Evolutionary conservation across 176 grass and related monocot genomes (phyloP).

Genomic region (Zoysia japonica): DNA sequence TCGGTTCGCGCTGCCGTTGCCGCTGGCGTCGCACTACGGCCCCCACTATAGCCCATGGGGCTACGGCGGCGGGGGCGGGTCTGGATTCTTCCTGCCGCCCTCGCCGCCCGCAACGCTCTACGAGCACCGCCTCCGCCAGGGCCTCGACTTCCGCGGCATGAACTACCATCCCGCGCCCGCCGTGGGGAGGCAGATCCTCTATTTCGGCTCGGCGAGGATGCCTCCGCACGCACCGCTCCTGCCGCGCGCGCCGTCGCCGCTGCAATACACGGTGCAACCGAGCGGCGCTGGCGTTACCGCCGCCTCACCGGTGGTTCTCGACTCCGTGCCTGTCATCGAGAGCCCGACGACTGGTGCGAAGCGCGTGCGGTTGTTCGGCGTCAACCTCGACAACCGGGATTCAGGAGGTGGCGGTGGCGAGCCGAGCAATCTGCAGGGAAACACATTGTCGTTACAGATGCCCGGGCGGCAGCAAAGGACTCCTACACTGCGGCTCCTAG

Average conservation of each 20-base stretch:
- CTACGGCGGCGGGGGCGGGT: slow-evolving; percentile 12
- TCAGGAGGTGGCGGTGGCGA: slow-evolving; percentile 38
- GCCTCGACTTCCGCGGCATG: slow-evolving; percentile 46
- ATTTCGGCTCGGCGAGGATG: slow-evolving; percentile 45
- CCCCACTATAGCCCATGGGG: slow-evolving; percentile 47
- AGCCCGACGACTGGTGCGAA: slow-evolving; percentile 55
- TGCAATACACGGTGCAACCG: slow-evolving; percentile 50
- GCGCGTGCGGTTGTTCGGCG: slow-evolving; percentile 89
- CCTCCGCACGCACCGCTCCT: slow-evolving; percentile 40
- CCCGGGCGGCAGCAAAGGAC: slow-evolving; percentile 53
- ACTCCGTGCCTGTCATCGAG: slow-evolving; percentile 58
- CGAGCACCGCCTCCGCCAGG: slow-evolving; percentile 74
- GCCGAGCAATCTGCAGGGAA: slow-evolving; percentile 35
- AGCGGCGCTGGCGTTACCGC: slow-evolving; percentile 10
- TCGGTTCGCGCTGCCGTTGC: slow-evolving; percentile 41
- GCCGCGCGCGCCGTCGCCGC: slow-evolving; percentile 42
- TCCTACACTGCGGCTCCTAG: slow-evolving; percentile 47
- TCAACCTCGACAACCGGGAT: slow-evolving; percentile 74
- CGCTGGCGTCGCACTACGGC: slow-evolving; percentile 32
- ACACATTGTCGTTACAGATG: slow-evolving; percentile 48
- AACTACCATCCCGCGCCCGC: slow-evolving; percentile 17
- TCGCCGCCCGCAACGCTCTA: slow-evolving; percentile 70
- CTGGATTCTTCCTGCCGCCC: slow-evolving; percentile 59
- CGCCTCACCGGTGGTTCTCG: slow-evolving; percentile 49
- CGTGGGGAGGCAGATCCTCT: slow-evolving; percentile 43